Conservation (phyloP, 2,329 filamentous ascomycete species). For the Penicillium janthinellum region DNA sequence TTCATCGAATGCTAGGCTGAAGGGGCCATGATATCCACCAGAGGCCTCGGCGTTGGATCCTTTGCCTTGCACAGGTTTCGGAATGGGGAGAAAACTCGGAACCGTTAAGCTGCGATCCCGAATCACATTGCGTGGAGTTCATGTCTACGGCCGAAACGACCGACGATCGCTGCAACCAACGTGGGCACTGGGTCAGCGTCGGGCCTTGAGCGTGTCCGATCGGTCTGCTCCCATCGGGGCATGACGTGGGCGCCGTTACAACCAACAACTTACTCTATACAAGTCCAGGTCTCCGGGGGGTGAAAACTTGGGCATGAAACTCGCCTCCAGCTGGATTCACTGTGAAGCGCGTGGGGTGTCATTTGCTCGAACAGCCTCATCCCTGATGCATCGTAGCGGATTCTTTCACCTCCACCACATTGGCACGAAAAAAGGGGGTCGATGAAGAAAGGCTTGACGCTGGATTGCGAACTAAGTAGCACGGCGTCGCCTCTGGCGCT, state of each 20-base stretch:
- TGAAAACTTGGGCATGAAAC: not conserved
- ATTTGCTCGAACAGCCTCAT: not conserved
- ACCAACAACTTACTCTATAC: not conserved
- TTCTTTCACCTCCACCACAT: no score
- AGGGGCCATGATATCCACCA: not conserved
- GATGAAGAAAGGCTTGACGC: not conserved
- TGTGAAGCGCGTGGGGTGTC: not conserved
- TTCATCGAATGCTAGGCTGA: not conserved
- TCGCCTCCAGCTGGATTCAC: no score
- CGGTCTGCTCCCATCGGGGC: constrained; percentile 5
- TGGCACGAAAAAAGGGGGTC: not conserved
- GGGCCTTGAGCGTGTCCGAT: constrained; percentile 6
- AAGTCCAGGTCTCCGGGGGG: not conserved
- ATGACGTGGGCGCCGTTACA: constrained; percentile 2
- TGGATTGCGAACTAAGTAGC: not conserved
- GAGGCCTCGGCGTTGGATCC: not conserved
- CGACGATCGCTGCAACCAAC: constrained; percentile 16
- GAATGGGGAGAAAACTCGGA: constrained; percentile 28
- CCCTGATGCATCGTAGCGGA: not conserved
- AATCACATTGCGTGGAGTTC: constrained; percentile 20
- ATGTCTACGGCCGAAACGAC: constrained; percentile 21
- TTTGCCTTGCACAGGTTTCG: not conserved
- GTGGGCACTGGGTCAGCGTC: not conserved
- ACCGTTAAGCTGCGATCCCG: constrained; percentile 22
- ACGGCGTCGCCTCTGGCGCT: constrained; percentile 8